Conservation (phyloP, 73 alveolate genomes). For the Paramecium caudatum region DNA sequence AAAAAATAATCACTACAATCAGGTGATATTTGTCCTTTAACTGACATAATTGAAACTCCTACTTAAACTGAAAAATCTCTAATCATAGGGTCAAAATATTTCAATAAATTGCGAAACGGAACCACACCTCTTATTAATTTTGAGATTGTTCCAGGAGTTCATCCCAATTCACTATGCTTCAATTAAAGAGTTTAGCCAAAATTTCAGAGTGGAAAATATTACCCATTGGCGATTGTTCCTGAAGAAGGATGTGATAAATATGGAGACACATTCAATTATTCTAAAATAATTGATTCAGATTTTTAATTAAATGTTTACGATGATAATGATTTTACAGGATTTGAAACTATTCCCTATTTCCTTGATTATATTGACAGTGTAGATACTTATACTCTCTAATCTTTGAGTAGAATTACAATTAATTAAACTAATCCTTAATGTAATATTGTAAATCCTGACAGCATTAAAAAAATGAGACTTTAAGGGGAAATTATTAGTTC, state of each 20-base stretch:
- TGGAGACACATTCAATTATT: background rate
- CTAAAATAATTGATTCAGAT: constrained; percentile 42
- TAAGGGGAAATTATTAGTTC: constrained; percentile 3
- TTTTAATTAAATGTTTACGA: constrained; percentile 65
- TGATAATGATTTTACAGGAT: background rate
- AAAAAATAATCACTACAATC: too few species aligned
- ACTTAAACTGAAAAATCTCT: constrained; percentile 17
- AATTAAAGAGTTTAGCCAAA: background rate
- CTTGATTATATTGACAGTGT: constrained; percentile 38
- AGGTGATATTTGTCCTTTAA: background rate
- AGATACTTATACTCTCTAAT: background rate
- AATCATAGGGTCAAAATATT: constrained; percentile 32
- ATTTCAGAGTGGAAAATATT: constrained; percentile 33
- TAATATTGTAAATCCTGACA: background rate
- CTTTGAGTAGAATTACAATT: background rate
- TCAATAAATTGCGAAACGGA: constrained; percentile 32
- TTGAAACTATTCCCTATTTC: background rate
- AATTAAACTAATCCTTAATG: constrained; percentile 45
- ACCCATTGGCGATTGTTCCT: constrained; percentile 41
- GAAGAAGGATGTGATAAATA: constrained; percentile 63
- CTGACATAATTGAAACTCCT: constrained; percentile 5
- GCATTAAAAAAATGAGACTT: background rate
- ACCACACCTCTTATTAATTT: constrained; percentile 29
- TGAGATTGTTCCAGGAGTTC: constrained; percentile 14
- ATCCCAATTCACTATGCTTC: background rate